Evolutionary conservation across 768 basidiomycete species (phyloP).

Genomic region (Leucosporidium yakuticum): DNA sequence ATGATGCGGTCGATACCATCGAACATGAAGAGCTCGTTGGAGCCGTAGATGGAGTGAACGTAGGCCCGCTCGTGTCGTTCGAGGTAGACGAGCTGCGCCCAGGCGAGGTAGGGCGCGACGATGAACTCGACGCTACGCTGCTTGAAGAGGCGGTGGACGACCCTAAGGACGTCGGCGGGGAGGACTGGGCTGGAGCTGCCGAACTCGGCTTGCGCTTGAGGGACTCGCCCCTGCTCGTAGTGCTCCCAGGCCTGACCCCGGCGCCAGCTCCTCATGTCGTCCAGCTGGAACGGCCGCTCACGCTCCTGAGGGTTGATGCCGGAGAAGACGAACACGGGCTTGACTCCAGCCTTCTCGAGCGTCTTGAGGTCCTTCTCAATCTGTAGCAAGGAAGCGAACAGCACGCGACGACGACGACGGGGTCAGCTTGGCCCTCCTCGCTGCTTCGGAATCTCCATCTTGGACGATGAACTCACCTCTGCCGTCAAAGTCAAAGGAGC

Average conservation of each 20-base stretch:
- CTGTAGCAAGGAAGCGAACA: constrained; percentile 43
- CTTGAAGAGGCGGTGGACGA: constrained; percentile 84
- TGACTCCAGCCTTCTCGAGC: constrained; percentile 86
- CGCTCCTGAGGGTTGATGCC: constrained; percentile 68
- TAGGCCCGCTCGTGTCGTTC: constrained; percentile 88
- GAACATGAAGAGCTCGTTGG: constrained; percentile 83
- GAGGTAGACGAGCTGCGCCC: constrained; percentile 94
- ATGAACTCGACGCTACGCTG: constrained; percentile 93
- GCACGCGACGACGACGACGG: background rate
- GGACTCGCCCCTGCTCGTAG: constrained; percentile 88
- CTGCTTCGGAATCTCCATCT: background rate
- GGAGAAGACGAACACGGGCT: constrained; percentile 97
- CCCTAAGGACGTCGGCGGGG: constrained; percentile 91
- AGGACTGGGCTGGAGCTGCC: constrained; percentile 48
- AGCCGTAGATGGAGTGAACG: constrained; percentile 87
- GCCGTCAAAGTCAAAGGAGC: constrained; percentile 75
- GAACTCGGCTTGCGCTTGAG: constrained; percentile 76
- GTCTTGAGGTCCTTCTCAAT: constrained; percentile 87
- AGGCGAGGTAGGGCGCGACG: constrained; percentile 88
- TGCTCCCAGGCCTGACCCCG: constrained; percentile 79
- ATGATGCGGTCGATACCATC: constrained; percentile 82
- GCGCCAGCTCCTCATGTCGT: constrained; percentile 29
- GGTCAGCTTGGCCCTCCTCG: background rate
- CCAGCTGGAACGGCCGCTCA: constrained; percentile 37
- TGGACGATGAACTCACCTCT: constrained; percentile 12